Conservation (phyloP, 768 basidiomycete genomes). For the Trametes sanguinea region DNA sequence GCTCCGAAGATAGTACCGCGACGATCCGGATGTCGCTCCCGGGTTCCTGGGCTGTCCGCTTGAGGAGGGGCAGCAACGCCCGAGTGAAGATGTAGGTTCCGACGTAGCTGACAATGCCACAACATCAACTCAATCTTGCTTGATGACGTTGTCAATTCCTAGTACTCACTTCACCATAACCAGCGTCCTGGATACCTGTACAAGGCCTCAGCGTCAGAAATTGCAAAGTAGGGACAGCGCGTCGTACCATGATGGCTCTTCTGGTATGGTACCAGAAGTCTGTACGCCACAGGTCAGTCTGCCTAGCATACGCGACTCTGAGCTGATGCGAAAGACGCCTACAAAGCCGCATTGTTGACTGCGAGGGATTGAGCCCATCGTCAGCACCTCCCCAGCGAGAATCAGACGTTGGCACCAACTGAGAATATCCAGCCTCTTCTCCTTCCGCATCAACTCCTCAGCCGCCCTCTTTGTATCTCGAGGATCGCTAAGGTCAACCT, state of each 20-base stretch:
- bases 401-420: constrained; percentile 36
- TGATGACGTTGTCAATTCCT: too few relatives aligned
- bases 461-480: constrained; percentile 46
- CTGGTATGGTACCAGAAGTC: constrained; percentile 25
- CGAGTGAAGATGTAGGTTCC: constrained; percentile 32
- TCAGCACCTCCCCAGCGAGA: neutral
- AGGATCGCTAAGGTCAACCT: constrained; percentile 54
- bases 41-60: constrained; percentile 29
- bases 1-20: constrained; percentile 19
- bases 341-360: constrained; percentile 61
- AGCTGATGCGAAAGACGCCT: constrained; percentile 15
- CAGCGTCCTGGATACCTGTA: constrained; percentile 15
- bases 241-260: constrained; percentile 16
- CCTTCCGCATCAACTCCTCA: constrained; percentile 48
- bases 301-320: too few relatives aligned
- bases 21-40: constrained; percentile 37
- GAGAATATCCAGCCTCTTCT: constrained; percentile 56
- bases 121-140: too few relatives aligned
- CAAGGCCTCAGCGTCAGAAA: neutral
- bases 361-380: neutral
- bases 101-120: constrained; percentile 28
- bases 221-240: neutral
- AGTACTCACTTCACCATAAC: constrained; percentile 44
- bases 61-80: constrained; percentile 35
- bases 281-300: constrained; percentile 5